Evolutionary conservation across 2,329 filamentous ascomycete genomes (phyloP), one percentile per base, ranked within the genome.

Genomic region (Hymenoscyphus fraxineus): DNA sequence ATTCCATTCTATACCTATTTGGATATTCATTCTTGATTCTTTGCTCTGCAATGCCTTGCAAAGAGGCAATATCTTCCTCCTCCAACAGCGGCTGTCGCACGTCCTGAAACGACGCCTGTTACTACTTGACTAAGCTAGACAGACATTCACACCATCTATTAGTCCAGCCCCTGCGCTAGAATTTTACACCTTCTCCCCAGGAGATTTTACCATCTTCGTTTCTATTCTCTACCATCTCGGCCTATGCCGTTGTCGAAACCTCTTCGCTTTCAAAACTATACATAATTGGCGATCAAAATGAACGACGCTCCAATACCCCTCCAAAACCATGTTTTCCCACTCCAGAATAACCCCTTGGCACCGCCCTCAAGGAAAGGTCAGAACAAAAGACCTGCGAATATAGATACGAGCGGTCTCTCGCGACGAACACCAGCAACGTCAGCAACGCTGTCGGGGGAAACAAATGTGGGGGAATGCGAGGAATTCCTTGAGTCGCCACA

Each of bases 401-500:
- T 56, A 78, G 77, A 74, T 6, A 68, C 73, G 54, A 71, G 74
- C 3, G 68, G 72, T 10, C 68, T 70, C 19, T 65, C 73, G 16
- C 67, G 77, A 22, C 61, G 74, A 69, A 74, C 77, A 22, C 61
- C 74, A 68, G 74, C 47, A n/a, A 16, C 44, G 1, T 38, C 59
- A 27, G 66, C 66, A 27, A 63, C 27, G 27, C 27, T 27, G 27
- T 27, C 27, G 27, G 70, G 41, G 40, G 56, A 61, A 31, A 61
- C 68, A n/a, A 65, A 67, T 56, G 66, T 70, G 61, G 3, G 22
- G 44, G 44, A 51, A 51, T 51, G 9, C 9, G 44, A 51, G 19
- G 22, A 51, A 12, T 51, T 12, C 22, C 22, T 51, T 2, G 7
- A 22, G 22, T 51, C 19, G 0, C 87, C 87, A 7, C 83, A 86